phyloP scores from a whole-genome alignment of 2,329 filamentous ascomycete species.

The Fusarium poae region DNA sequence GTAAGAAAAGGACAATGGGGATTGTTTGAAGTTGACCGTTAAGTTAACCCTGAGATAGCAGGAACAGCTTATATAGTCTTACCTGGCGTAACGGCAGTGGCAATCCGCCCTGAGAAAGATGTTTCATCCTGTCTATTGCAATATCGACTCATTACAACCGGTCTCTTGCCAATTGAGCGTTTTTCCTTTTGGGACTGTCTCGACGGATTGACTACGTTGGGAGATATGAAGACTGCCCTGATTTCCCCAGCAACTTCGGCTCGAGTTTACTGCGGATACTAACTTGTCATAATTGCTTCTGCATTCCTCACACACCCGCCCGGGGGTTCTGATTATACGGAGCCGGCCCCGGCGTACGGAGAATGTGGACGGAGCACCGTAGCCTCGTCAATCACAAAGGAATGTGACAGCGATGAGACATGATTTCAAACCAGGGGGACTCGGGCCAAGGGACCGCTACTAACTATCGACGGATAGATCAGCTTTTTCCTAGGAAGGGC shows the following conservation, averaged over 20 bases:
- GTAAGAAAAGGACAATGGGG: conserved; percentile 29
- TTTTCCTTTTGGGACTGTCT: conserved; percentile 12
- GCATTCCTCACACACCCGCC: conserved; percentile 45
- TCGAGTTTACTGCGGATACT: conserved; percentile 7
- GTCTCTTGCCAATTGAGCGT: conserved; percentile 20
- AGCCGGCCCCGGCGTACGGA: conserved; percentile 42
- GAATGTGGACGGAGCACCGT: conserved; percentile 43
- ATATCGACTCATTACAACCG: conserved; percentile 25
- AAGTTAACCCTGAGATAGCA: conserved; percentile 40
- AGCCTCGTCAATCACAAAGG: conserved; percentile 25
- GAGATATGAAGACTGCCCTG: conserved; percentile 35
- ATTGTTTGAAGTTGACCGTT: conserved; percentile 35
- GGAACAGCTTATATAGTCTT: conserved; percentile 41
- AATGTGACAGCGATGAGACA: conserved; percentile 46
- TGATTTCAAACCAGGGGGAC: conserved; percentile 14
- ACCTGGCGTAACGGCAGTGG: conserved; percentile 28
- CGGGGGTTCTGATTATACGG: conserved; percentile 32
- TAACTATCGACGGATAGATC: conserved; percentile 25
- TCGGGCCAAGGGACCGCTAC: conserved; percentile 23
- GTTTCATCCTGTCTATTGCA: conserved; percentile 30
- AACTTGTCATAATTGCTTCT: conserved; percentile 34
- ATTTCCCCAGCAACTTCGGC: conserved; percentile 41
- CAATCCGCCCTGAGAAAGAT: conserved; percentile 28
- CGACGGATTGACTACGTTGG: conserved; percentile 27
- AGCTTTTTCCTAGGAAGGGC: conserved; percentile 19